Evolutionary conservation across 2,329 filamentous ascomycete genomes (phyloP), one percentile per base, ranked within the genome.

Genomic region (Zasmidium angulare): DNA sequence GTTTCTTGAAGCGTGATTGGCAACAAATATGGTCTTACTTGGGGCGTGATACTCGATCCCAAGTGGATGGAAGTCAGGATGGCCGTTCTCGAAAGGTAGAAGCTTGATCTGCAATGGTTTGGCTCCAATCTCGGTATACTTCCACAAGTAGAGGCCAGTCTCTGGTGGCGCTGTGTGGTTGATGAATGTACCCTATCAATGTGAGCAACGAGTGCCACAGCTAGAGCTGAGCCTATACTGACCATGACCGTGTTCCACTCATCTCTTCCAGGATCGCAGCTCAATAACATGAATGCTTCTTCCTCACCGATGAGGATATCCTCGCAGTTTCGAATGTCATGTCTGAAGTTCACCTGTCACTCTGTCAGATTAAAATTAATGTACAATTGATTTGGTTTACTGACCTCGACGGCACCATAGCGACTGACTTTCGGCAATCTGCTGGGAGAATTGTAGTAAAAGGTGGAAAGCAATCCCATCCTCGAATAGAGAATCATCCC

Each of bases 211-310:
- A 43, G 36, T 10, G 9, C 36, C 36, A 17, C 3, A 4, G 6
- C 3, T 10, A 2, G 20, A 22, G 1, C 31, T 4, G n/a, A 43
- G 11, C 3, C n/a, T 7, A 43, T 2, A 59, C 71, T 58, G 56
- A 78, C 77, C 77, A 79, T 78, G 11, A 79, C 77, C 0, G 76
- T 78, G 53, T 80, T 79, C 77, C 77, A 79, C 3, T 66, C 63
- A 63, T 79, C 77, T 22, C 78, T 61, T 14, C 74, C 75, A 0
- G 73, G 69, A 59, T 79, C 77, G 63, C 78, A 80, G 59, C 75
- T 77, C 53, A 79, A 56, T 4, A 80, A 66, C 7, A 75, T 76
- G n/a, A 74, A 66, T 2, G 74, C 74, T 23, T 68, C 63, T 0
- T 67, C 61, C 29, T 75, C 71, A 40, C 74, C 71, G n/a, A 79